A percentile compares a stretch with the other conserved stretches of the same genome.
phyloP scores from a whole-genome alignment of 2,329 filamentous ascomycete genomes.

The Exophiala dermatitidis region DNA sequence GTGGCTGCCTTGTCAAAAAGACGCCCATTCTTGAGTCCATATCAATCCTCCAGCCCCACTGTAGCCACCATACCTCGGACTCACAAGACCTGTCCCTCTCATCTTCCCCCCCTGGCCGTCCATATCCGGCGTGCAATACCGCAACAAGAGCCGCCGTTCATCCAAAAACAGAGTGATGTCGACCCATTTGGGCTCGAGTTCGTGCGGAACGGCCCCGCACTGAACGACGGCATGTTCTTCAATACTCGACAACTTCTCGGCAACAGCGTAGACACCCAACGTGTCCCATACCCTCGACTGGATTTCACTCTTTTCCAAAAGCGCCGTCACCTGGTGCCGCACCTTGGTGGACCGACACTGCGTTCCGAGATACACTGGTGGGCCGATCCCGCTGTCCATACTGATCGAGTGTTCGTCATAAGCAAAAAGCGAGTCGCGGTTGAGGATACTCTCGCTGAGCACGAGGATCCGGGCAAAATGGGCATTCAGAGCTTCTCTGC shows the following conservation, averaged over 20 bases:
- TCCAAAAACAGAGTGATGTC: constrained; percentile 26
- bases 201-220: constrained; percentile 10
- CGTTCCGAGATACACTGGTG: constrained; percentile 16
- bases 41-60: constrained; percentile 22
- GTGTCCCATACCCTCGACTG: constrained; percentile 17
- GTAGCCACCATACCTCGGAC: constrained; percentile 3
- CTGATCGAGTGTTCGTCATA: constrained; percentile 22
- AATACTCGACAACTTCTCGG: constrained; percentile 22
- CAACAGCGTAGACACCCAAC: constrained; percentile 23
- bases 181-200: constrained; percentile 24
- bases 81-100: constrained; percentile 14
- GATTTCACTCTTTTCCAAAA: constrained; percentile 17
- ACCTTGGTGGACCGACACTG: constrained; percentile 22
- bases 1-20: constrained; percentile 8
- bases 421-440: constrained; percentile 15
- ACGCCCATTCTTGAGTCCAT: constrained; percentile 27
- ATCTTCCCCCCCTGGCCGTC: constrained; percentile 14
- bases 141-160: constrained; percentile 19
- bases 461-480: constrained; percentile 25
- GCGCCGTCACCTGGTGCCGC: constrained; percentile 22
- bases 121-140: constrained; percentile 22
- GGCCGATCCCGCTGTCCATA: constrained; percentile 24
- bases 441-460: constrained; percentile 22
- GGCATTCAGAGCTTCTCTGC: constrained; percentile 22
- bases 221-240: constrained; percentile 25